Conservation (phyloP, 1,284 basidiomycete genomes). For the Cryptococcus sp. region DNA sequence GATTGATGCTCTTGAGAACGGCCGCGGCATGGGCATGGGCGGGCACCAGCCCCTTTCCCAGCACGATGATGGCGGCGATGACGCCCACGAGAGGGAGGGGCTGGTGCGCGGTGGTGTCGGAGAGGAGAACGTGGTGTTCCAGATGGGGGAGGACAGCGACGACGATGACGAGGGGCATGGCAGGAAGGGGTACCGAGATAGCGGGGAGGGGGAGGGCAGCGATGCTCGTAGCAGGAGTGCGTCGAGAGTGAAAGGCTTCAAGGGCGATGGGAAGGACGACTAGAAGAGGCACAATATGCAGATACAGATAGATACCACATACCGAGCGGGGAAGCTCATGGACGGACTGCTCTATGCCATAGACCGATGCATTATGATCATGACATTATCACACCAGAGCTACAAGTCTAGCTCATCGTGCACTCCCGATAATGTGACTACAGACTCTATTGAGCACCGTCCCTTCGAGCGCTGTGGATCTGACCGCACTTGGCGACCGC, state of each 20-base stretch:
- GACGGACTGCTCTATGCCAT: background rate
- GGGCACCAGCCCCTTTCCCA: constrained; percentile 28
- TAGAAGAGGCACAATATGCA: background rate
- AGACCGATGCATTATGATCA: too few relatives aligned
- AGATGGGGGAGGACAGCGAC: constrained; percentile 76
- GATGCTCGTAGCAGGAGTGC: constrained; percentile 3
- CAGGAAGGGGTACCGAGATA: constrained; percentile 23
- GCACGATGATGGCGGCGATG: constrained; percentile 62
- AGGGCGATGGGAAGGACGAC: constrained; percentile 7
- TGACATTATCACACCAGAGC: too few relatives aligned
- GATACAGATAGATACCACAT: background rate
- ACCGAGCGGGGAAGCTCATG: background rate
- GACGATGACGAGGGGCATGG: constrained; percentile 39
- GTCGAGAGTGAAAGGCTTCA: constrained; percentile 1
- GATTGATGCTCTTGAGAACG: constrained; percentile 64
- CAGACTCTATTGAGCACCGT: too few relatives aligned
- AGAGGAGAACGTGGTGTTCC: constrained; percentile 80
- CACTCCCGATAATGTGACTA: too few relatives aligned
- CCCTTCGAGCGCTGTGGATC: too few relatives aligned
- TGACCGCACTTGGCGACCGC: background rate
- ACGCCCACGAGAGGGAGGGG: constrained; percentile 17
- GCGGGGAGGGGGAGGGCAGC: constrained; percentile 26
- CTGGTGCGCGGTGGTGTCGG: constrained; percentile 46
- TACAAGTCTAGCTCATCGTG: too few relatives aligned
- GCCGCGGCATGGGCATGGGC: constrained; percentile 24